Base-by-base conservation (phyloP, 2,329 filamentous ascomycete species). In the Pyrenophora graminea region DNA sequence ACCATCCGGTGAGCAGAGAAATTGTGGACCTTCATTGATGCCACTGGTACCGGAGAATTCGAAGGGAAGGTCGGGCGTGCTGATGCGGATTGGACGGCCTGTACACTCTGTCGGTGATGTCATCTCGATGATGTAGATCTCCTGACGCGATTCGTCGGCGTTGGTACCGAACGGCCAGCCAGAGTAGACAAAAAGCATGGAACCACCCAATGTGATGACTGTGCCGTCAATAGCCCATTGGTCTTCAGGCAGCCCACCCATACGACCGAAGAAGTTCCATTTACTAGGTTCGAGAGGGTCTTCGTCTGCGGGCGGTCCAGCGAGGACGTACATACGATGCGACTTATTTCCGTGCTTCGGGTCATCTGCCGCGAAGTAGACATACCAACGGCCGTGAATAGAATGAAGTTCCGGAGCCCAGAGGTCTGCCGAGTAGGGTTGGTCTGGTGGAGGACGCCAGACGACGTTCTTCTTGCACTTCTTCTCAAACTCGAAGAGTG, bases 321-420 rank as follows among this genome's bases (percentile, higher is more conserved):
- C 67, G 1, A 79, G 70, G 5, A 79, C 76, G 51, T 72, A 78
- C 74, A 78, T 78, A 18, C 77, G 65, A 60, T 79, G 77, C 0
- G 69, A 71, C 15, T 66, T 66, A 63, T 79, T 79, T 45, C 77
- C 77, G n/a, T 74, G 59, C 34, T 62, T 53, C 1, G 73, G 73
- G 55, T 78, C 63, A 17, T 71, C 74, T 13, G 71, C 75, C 3
- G 70, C 78, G 62, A 73, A 79, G 64, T 83, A 83, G 53, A 82
- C 73, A 64, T 82, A 84, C 81, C 81, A 84, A 18, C 74, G 74
- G 0, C 76, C 77, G 32, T 76, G 67, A 21, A 83, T 70, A 40
- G 67, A 67, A 62, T 84, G 81, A 0, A 84, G 72, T 68, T 84
- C 81, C 0, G 81, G 81, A 0, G 81, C 81, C 81, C 81, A 84